These are phyloP conservation scores for Boletus subcaerulescens DNA, from an alignment of 768 basidiomycete genomes.

Conservation along the genomic window DNA sequence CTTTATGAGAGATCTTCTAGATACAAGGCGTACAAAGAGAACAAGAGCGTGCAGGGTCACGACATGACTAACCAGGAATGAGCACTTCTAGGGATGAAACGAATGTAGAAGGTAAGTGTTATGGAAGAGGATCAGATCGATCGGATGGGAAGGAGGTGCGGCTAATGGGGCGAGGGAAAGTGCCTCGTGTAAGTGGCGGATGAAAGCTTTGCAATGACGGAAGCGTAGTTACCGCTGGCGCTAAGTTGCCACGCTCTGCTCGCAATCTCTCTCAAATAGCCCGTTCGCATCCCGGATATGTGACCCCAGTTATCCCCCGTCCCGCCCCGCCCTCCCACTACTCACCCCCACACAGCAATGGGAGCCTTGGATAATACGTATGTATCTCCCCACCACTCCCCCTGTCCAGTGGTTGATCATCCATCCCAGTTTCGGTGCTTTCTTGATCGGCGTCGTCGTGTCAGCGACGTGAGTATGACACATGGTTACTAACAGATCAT, in stretches of 20 bases:
- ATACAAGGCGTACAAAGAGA: background rate
- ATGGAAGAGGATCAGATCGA: slow-evolving; percentile 24
- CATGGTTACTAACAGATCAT: slow-evolving; percentile 3
- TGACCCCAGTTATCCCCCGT: background rate
- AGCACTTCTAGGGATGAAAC: slow-evolving; percentile 2
- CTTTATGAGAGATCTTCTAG: background rate
- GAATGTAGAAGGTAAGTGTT: slow-evolving; percentile 3
- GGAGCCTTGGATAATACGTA: slow-evolving; percentile 39
- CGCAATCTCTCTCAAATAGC: slow-evolving; percentile 16
- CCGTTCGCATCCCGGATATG: background rate
- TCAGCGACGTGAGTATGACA: slow-evolving; percentile 46
- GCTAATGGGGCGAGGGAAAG: slow-evolving; percentile 17
- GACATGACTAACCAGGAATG: background rate
- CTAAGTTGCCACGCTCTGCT: slow-evolving; percentile 9
- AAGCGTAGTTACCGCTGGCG: slow-evolving; percentile 14
- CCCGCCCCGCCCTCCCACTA: background rate
- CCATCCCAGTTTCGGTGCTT: slow-evolving; percentile 47
- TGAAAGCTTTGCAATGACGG: slow-evolving; percentile 26
- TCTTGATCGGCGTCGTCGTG: slow-evolving; percentile 51
- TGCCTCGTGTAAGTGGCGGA: slow-evolving; percentile 17
- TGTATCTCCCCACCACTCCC: slow-evolving; percentile 3
- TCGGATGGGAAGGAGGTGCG: slow-evolving; percentile 5
- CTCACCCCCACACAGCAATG: slow-evolving; percentile 10
- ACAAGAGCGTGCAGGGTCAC: background rate
- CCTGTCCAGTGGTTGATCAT: slow-evolving; percentile 1